phyloP scores from a whole-genome alignment of 164 flowering plant species.

The Umbilicus rupestris region DNA sequence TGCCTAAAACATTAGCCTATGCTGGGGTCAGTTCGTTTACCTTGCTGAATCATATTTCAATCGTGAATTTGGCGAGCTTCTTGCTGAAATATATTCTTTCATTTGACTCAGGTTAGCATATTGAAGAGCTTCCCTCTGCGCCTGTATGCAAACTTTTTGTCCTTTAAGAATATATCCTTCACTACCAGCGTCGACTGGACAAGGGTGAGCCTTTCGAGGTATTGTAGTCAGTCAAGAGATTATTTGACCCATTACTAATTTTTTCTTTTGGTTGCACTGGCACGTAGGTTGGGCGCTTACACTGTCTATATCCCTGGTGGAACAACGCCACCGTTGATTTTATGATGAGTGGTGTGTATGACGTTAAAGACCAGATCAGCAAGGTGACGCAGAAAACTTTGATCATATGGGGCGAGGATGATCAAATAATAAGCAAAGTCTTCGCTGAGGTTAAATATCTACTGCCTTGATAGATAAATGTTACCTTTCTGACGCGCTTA shows the following conservation, averaged over 20 bases:
- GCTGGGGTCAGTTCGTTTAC: conserved; percentile 61
- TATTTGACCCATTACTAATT: background rate
- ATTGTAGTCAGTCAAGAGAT: background rate
- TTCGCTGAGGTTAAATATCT: conserved; percentile 45
- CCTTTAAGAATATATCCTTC: conserved; percentile 33
- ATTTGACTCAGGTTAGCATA: conserved; percentile 33
- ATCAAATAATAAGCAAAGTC: conserved; percentile 62
- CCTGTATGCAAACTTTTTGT: conserved; percentile 34
- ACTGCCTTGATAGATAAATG: background rate
- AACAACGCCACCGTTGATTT: conserved; percentile 75
- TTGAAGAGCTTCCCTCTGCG: conserved; percentile 58
- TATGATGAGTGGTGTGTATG: conserved; percentile 85
- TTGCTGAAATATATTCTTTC: background rate
- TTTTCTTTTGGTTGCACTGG: conserved; percentile 9
- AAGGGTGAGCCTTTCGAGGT: conserved; percentile 25
- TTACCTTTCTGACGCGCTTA: background rate
- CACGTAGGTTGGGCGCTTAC: conserved; percentile 75
- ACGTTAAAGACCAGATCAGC: conserved; percentile 38
- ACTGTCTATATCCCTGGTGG: conserved; percentile 95
- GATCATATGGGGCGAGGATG: conserved; percentile 92
- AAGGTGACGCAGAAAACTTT: conserved; percentile 78
- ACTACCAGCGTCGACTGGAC: conserved; percentile 40
- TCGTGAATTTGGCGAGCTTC: background rate
- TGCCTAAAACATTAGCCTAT: conserved; percentile 71
- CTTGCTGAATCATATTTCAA: background rate